Percentiles rank a stretch among this genome's conserved stretches.
phyloP scores from a whole-genome alignment of 2,329 filamentous ascomycete species.

The Pseudocercospora cruenta region DNA sequence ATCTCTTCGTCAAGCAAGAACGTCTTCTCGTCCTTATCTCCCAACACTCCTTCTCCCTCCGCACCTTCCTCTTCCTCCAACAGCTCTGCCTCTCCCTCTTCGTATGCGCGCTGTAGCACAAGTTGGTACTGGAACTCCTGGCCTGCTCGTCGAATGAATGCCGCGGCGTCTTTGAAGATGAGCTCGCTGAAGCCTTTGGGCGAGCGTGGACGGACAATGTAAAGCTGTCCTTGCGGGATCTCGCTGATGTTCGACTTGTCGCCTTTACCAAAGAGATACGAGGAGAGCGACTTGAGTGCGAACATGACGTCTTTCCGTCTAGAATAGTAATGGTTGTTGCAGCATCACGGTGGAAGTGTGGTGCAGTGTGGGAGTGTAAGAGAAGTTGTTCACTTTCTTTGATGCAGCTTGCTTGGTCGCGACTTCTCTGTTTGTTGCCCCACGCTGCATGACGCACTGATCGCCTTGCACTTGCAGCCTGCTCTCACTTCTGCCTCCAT shows the following conservation, averaged over 20 bases:
- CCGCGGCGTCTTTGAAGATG: conserved; percentile 92
- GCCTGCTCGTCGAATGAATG: conserved; percentile 87
- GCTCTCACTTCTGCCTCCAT: neutral
- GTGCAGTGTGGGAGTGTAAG: neutral
- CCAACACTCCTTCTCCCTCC: conserved; percentile 64
- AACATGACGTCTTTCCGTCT: conserved; percentile 33
- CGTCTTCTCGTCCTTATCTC: conserved; percentile 96
- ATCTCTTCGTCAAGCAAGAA: conserved; percentile 93
- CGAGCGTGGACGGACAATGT: conserved; percentile 90
- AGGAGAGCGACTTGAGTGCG: conserved; percentile 50
- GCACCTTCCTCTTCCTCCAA: conserved; percentile 87
- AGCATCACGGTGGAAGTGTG: conserved; percentile 20
- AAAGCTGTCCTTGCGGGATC: conserved; percentile 92
- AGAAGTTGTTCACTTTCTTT: neutral
- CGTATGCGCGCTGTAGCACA: conserved; percentile 92
- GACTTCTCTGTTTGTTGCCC: neutral
- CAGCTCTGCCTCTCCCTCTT: conserved; percentile 93
- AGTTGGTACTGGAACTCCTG: conserved; percentile 98
- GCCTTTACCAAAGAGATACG: conserved; percentile 86
- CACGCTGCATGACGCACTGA: neutral
- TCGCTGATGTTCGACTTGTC: conserved; percentile 94
- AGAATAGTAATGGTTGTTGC: neutral
- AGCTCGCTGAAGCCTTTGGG: conserved; percentile 98
- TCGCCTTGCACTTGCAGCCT: neutral
- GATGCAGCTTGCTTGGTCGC: neutral